Evolutionary conservation across 2,329 filamentous ascomycete species (phyloP).

Genomic region (Fusarium devonianum): DNA sequence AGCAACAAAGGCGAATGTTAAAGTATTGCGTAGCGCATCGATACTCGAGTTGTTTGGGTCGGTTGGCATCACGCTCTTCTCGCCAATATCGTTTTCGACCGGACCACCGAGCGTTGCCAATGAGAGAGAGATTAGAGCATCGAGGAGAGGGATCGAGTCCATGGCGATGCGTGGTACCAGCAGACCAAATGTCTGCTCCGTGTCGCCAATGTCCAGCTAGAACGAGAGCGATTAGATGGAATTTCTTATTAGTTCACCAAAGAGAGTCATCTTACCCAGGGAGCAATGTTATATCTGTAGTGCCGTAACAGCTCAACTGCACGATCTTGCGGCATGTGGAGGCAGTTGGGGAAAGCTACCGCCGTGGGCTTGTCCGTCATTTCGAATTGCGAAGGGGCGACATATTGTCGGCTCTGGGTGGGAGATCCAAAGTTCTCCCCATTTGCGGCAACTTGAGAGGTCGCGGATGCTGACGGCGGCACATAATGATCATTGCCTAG

Average conservation of each 20-base stretch:
- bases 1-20: slow-evolving; percentile 22
- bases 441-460: slow-evolving; percentile 13
- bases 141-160: slow-evolving; percentile 36
- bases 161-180: slow-evolving; percentile 44
- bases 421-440: slow-evolving; percentile 20
- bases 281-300: slow-evolving; percentile 54
- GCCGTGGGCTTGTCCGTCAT: slow-evolving; percentile 5
- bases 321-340: slow-evolving; percentile 38
- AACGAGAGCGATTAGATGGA: slow-evolving; percentile 5
- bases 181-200: slow-evolving; percentile 51
- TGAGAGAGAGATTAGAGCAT: slow-evolving; percentile 40
- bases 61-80: slow-evolving; percentile 4
- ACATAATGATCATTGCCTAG: slow-evolving; percentile 43
- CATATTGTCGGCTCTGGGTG: slow-evolving; percentile 9
- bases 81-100: slow-evolving; percentile 14
- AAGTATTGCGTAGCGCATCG: slow-evolving; percentile 10
- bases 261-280: slow-evolving; percentile 48
- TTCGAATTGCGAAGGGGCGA: slow-evolving; percentile 7
- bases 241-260: not conserved
- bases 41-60: slow-evolving; percentile 14
- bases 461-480: slow-evolving; percentile 8
- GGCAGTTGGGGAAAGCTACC: slow-evolving; percentile 35
- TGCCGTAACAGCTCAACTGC: slow-evolving; percentile 48
- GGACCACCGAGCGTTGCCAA: slow-evolving; percentile 24
- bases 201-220: slow-evolving; percentile 54